Conservation (phyloP, 192 early-diverging fungal species). For the Umbelopsis sp. region DNA sequence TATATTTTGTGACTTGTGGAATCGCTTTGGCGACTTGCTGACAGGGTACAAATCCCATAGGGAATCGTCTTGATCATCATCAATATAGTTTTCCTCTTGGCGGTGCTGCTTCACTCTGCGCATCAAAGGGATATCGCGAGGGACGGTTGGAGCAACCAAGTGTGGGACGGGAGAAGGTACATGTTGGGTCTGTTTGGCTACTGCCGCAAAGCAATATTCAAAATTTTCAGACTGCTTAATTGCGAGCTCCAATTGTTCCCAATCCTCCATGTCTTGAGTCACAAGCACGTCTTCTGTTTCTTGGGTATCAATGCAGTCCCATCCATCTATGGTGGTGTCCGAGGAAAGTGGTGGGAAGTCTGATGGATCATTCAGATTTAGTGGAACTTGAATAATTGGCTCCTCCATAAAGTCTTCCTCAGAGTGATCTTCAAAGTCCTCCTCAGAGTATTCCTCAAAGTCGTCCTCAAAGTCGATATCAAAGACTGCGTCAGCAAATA, state of each 20-base stretch:
- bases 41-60: neutral
- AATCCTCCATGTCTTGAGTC: neutral
- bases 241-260: constrained; percentile 1
- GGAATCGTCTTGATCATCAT: neutral
- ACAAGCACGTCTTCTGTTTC: neutral
- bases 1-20: neutral
- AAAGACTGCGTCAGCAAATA: too few relatives aligned
- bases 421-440: neutral
- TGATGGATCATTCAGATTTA: neutral
- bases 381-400: neutral
- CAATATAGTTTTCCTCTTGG: neutral
- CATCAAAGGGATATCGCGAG: neutral
- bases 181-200: constrained; percentile 1
- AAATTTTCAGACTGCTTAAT: neutral
- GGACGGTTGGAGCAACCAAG: neutral
- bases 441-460: too few relatives aligned
- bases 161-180: neutral
- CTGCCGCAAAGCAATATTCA: neutral
- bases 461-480: too few relatives aligned
- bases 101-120: neutral
- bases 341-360: neutral
- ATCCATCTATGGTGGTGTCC: neutral
- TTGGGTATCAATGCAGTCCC: neutral
- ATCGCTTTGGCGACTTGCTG: neutral
- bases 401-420: neutral